Evolutionary conservation across 1,139 yeast genomes (phyloP), one percentile per base, ranked within the genome.

Genomic region (Torulaspora globosa): DNA sequence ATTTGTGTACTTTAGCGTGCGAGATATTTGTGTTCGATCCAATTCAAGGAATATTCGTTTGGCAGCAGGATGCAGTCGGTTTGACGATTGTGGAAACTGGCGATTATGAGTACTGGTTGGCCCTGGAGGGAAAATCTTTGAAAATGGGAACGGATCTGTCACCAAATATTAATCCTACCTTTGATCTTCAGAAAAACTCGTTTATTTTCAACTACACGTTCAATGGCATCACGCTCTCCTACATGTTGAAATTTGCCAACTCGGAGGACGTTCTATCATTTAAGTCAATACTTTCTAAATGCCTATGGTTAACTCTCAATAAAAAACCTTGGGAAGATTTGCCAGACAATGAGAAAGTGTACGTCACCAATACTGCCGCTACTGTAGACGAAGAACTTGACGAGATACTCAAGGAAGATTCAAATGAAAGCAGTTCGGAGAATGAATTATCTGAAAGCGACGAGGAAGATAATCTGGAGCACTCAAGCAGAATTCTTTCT

Each of bases 191-290:
- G 31, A 73, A 75, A 28, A 53, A 65, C 9, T 74, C 86, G 0
- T 84, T 88, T 56, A 75, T 83, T 28, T 88, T 87, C 73, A 84
- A 84, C 59, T 73, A 77, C 52, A 70, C 69, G 27, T 59, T 69
- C 1, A 66, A 58, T 3, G 69, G 62, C 11, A 66, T 70, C 2
- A 57, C 78, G 0, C 71, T 72, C 40, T 82, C 96, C 0, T 85
- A 85, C 76, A 70, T 84, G 50, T 54, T 86, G 32, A 77, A 74
- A 56, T 86, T 88, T 58, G 55, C 55, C 0, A 60, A 65, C 34
- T 62, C 67, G 15, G 70, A 69, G 1, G 64, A 64, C 0, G 70
- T 82, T 48, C 68, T 70, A 24, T 55, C 58, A 15, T 84, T 86
- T 60, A 87, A 84, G 60, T 62, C 61, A 3, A 63, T 59, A 2